Percentiles rank a stretch among this genome's conserved stretches.
phyloP scores from a whole-genome alignment of 345 rosid species.

The Orychophragmus violaceus region DNA sequence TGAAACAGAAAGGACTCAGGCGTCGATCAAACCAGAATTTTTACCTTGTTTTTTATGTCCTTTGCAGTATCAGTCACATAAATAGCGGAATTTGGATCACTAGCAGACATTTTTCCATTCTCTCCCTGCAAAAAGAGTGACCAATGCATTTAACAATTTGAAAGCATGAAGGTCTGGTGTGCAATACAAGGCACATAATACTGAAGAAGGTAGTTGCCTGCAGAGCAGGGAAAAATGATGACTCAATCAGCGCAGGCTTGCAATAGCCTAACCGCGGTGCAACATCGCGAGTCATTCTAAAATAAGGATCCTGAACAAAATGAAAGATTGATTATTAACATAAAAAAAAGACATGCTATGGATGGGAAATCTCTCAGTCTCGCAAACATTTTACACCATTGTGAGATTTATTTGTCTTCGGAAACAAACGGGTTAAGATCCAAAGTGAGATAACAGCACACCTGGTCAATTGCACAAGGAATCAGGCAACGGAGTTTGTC shows the following conservation, averaged over 20 bases:
- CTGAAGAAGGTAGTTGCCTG: conserved; percentile 43
- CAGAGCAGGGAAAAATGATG: conserved; percentile 71
- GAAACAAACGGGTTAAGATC: not conserved
- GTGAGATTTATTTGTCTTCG: not conserved
- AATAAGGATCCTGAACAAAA: conserved; percentile 82
- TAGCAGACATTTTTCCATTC: conserved; percentile 94
- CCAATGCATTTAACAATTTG: not conserved
- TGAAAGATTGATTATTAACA: not conserved
- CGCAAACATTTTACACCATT: not conserved
- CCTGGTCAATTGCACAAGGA: conserved; percentile 99
- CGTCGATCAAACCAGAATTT: no score
- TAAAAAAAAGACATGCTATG: no score
- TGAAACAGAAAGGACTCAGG: no score
- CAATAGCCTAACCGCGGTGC: conserved; percentile 91
- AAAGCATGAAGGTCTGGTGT: not conserved
- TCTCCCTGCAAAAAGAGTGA: conserved; percentile 59
- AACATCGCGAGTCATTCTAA: conserved; percentile 97
- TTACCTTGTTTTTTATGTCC: conserved; percentile 77
- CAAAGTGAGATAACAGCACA: conserved; percentile 14
- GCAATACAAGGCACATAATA: not conserved
- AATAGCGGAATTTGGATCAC: conserved; percentile 93
- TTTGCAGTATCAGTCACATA: conserved; percentile 85
- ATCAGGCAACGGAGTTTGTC: conserved; percentile 78
- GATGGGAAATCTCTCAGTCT: not conserved
- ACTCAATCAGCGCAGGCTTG: conserved; percentile 89